Conservation (phyloP, 768 basidiomycete genomes). For the Paxillus rubicundulus region DNA sequence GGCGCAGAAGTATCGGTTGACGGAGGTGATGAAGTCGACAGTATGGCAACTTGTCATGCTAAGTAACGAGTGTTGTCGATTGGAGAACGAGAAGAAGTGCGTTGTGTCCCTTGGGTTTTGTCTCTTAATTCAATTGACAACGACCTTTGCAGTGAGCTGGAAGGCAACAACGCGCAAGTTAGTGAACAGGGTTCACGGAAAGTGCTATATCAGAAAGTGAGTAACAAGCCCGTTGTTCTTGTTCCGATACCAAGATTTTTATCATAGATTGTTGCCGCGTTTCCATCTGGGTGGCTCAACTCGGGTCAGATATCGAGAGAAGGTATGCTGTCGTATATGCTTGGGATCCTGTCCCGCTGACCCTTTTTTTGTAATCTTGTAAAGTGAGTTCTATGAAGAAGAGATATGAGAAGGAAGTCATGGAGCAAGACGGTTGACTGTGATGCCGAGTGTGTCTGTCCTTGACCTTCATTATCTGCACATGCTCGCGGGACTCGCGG, state of each 20-base stretch:
- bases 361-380: neutral
- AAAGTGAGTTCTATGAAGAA: slow-evolving; percentile 86
- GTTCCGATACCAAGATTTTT: neutral
- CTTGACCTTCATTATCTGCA: too few species aligned
- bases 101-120: neutral
- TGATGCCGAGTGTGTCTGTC: too few species aligned
- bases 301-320: slow-evolving; percentile 86
- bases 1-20: slow-evolving; percentile 72
- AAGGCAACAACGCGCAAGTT: slow-evolving; percentile 66
- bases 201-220: slow-evolving; percentile 73
- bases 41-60: slow-evolving; percentile 80
- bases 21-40: slow-evolving; percentile 73
- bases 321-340: slow-evolving; percentile 45
- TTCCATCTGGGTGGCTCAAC: slow-evolving; percentile 82
- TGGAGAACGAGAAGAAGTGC: slow-evolving; percentile 65
- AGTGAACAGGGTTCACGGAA: slow-evolving; percentile 83
- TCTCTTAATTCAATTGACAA: neutral
- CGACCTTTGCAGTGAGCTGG: slow-evolving; percentile 43
- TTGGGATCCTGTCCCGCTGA: neutral
- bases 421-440: too few species aligned
- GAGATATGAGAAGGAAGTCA: slow-evolving; percentile 40
- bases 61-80: slow-evolving; percentile 78
- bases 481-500: too few species aligned
- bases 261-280: slow-evolving; percentile 67
- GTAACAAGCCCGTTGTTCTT: slow-evolving; percentile 2